A percentile compares a stretch with the other conserved stretches of the same genome.
These are phyloP conservation scores for Capsella rubella DNA, from an alignment of 441 rosid species.

Conservation along the genomic window DNA sequence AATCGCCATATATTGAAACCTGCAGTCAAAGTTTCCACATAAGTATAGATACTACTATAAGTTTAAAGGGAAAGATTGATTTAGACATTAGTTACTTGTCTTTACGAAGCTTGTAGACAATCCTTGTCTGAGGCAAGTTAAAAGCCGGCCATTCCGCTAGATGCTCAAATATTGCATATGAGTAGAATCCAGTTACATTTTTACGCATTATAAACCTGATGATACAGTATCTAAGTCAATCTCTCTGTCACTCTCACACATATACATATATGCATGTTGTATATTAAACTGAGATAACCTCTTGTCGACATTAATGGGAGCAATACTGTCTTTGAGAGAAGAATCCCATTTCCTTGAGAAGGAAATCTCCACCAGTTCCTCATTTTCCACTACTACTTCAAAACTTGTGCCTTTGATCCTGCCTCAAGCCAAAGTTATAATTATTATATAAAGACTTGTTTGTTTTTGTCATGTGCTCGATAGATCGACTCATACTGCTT, in stretches of 20 bases:
- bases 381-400: conserved; percentile 58
- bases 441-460: background rate
- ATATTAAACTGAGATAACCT: conserved; percentile 26
- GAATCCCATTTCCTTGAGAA: conserved; percentile 71
- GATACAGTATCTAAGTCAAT: conserved; percentile 25
- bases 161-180: conserved; percentile 85
- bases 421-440: conserved; percentile 4
- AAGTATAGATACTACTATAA: conserved; percentile 3
- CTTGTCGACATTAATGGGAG: conserved; percentile 78
- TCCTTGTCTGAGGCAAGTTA: conserved; percentile 75
- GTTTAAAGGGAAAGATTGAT: background rate
- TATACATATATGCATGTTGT: background rate
- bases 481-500: background rate
- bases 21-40: conserved; percentile 10
- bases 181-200: conserved; percentile 69
- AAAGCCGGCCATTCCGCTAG: conserved; percentile 74
- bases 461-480: background rate
- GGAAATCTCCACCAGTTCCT: conserved; percentile 79
- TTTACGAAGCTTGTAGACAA: conserved; percentile 79
- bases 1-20: conserved; percentile 85
- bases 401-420: conserved; percentile 70
- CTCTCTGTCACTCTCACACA: background rate
- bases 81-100: conserved; percentile 56
- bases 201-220: conserved; percentile 74
- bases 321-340: conserved; percentile 58